Evolutionary conservation across 768 basidiomycete species (phyloP), one percentile per base, ranked within the genome.

Genomic region (Lentinula sp.): DNA sequence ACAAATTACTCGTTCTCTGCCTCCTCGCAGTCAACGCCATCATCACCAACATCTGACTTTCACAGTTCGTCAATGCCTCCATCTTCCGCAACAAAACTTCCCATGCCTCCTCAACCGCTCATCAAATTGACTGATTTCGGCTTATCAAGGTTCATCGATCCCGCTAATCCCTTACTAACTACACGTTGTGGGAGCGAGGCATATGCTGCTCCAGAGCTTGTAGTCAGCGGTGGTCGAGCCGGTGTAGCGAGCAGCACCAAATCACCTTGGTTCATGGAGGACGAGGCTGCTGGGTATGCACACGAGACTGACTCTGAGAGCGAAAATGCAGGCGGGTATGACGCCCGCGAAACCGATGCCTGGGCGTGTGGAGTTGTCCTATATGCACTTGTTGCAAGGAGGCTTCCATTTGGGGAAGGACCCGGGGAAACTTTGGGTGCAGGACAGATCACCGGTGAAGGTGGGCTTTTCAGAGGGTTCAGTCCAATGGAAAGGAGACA

Each of bases 341-440:
- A 96, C 71, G 91, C 90, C 2, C 79, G 91, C 13, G 81, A 86
- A 69, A 94, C 91, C 57, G 93, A 95, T 70, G 85, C 88, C 12
- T 95, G 93, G 93, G 91, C 92, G 9, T 86, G 88, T 66, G 93
- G 93, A 1, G 88, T 94, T n/a, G 91, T 93, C 53, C 73, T 95
- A 12, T 96, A 85, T 71, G 90, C 88, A 39, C 77, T 95, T 54
- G 80, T 86, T 7, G 85, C 81, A 42, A 79, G 92, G 42, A 73
- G 79, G 39, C 70, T 95, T 57, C 93, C 92, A 4, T 96, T 96
- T 74, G 91, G 80, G 2, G 81, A 82, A 63, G 80, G 77, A 20
- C 75, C 71, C 13, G 69, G 67, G 57, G 70, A 65, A 3, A 70
- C 60, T 15, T 67, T 62, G 9, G 71, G 64, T 20, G 41, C 4